phyloP scores from a whole-genome alignment of 306 rosid genomes.

The Sphenostylis stenocarpa region DNA sequence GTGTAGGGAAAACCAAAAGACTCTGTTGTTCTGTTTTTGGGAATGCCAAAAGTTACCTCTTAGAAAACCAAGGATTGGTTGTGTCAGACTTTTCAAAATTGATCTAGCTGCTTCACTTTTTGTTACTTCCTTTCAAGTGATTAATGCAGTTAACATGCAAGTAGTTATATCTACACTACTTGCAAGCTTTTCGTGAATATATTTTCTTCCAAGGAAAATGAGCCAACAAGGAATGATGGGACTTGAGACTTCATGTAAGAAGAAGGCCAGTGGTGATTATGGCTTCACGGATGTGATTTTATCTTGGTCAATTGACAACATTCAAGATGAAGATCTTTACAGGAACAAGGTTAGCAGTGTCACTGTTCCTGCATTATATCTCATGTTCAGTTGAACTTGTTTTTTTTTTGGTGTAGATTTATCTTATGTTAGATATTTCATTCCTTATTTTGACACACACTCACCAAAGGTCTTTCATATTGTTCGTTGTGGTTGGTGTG shows the following conservation, averaged over 20 bases:
- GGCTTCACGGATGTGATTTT: conserved; percentile 44
- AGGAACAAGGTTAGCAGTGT: conserved; percentile 16
- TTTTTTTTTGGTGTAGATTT: neutral
- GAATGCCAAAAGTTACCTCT: neutral
- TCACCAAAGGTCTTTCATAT: neutral
- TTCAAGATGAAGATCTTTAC: conserved; percentile 41
- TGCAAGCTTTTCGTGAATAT: neutral
- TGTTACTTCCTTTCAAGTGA: neutral
- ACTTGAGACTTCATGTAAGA: conserved; percentile 24
- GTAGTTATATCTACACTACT: neutral
- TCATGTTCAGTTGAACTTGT: neutral
- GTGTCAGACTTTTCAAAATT: neutral
- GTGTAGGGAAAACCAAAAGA: neutral
- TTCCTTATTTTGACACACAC: neutral
- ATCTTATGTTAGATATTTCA: neutral
- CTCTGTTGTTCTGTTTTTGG: neutral
- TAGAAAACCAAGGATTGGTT: neutral
- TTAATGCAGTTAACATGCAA: neutral
- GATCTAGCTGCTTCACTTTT: neutral
- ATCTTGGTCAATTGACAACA: conserved; percentile 61
- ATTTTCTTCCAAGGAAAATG: neutral
- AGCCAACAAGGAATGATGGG: conserved; percentile 30
- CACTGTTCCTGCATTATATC: neutral
- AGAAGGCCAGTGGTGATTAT: neutral
- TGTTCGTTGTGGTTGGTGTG: neutral